Evolutionary conservation across 2,329 filamentous ascomycete genomes (phyloP).

Genomic region (Fusarium tuaranense): DNA sequence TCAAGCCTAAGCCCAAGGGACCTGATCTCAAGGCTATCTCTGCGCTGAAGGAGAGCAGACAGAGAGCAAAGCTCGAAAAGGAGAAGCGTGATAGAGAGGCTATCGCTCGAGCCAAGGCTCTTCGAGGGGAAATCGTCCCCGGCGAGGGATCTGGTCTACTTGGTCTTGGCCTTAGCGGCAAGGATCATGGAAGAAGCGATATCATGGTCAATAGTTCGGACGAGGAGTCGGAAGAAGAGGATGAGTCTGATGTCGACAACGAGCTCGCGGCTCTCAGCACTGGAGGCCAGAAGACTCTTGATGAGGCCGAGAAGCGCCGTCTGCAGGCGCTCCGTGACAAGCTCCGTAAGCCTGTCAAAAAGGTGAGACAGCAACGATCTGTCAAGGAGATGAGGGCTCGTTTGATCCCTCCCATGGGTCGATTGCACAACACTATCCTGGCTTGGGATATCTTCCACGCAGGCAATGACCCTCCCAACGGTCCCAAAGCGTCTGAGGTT

Average conservation of each 20-base stretch:
- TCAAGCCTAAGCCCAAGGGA: conserved; percentile 47
- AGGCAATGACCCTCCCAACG: conserved; percentile 86
- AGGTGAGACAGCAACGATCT: conserved; percentile 82
- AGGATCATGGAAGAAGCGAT: conserved; percentile 84
- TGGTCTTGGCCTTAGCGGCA: conserved; percentile 78
- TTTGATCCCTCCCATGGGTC: conserved; percentile 87
- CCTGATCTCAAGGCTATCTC: conserved; percentile 54
- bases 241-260: conserved; percentile 64
- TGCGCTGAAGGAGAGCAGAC: conserved; percentile 76
- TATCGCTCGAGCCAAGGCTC: conserved; percentile 73
- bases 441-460: conserved; percentile 95
- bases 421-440: conserved; percentile 86
- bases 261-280: conserved; percentile 61
- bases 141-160: conserved; percentile 84
- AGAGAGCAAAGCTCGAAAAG: conserved; percentile 80
- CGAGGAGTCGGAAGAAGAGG: conserved; percentile 77
- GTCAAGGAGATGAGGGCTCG: conserved; percentile 95
- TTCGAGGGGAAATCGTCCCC: conserved; percentile 53
- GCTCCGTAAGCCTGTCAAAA: conserved; percentile 81
- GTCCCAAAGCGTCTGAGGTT: conserved; percentile 79
- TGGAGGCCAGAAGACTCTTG: conserved; percentile 60
- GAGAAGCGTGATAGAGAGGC: conserved; percentile 78
- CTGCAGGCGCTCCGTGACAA: conserved; percentile 64
- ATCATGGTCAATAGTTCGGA: conserved; percentile 92
- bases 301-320: conserved; percentile 60